A percentile compares a stretch with the other conserved stretches of the same genome.
Evolutionary conservation across 495 filamentous ascomycete species (phyloP).

Genomic region (Daldinia concentrica): DNA sequence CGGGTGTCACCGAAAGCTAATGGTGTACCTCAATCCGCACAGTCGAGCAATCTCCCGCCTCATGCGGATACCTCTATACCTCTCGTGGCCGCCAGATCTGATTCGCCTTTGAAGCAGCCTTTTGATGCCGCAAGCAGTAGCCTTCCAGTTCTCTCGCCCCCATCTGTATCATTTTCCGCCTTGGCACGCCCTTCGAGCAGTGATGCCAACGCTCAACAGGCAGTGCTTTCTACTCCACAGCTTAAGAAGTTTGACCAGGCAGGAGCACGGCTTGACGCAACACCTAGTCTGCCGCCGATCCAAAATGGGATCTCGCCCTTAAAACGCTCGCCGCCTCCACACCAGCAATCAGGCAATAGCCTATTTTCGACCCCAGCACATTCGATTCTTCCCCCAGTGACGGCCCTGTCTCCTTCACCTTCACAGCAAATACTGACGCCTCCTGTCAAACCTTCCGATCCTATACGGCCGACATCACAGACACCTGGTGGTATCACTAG

Average conservation of each 20-base stretch:
- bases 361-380: slow-evolving; percentile 43
- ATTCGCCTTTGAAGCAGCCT: slow-evolving; percentile 42
- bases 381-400: slow-evolving; percentile 60
- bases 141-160: slow-evolving; percentile 35
- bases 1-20: slow-evolving; percentile 40
- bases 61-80: slow-evolving; percentile 32
- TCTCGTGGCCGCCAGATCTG: slow-evolving; percentile 31
- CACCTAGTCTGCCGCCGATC: slow-evolving; percentile 61
- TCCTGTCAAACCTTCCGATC: slow-evolving; percentile 58
- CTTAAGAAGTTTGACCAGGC: slow-evolving; percentile 38
- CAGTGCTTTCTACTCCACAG: slow-evolving; percentile 41
- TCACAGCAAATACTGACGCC: slow-evolving; percentile 59
- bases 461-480: slow-evolving; percentile 37
- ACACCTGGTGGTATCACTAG: slow-evolving; percentile 21
- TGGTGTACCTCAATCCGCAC: slow-evolving; percentile 36
- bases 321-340: slow-evolving; percentile 68
- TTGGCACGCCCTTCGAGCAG: slow-evolving; percentile 30
- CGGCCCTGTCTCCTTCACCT: slow-evolving; percentile 63
- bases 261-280: slow-evolving; percentile 33
- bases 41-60: slow-evolving; percentile 43
- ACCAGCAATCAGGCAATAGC: slow-evolving; percentile 40
- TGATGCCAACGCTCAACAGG: slow-evolving; percentile 18
- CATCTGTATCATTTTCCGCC: slow-evolving; percentile 30
- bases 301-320: slow-evolving; percentile 77
- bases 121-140: slow-evolving; percentile 36